Conservation (phyloP, 1,139 yeast species). For the Geotrichum candidum region DNA sequence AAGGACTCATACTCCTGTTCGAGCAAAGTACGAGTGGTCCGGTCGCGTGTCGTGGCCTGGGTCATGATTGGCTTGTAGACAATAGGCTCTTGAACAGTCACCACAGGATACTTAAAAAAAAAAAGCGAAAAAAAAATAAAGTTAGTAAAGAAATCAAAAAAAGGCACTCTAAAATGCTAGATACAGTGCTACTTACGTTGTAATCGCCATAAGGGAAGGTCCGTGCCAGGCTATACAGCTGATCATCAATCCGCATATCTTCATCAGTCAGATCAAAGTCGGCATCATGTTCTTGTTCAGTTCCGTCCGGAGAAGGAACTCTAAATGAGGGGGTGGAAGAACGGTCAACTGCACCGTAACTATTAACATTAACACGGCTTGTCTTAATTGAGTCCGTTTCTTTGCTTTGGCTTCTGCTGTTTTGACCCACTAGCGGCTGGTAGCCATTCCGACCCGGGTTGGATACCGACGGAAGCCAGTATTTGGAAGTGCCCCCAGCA, state of each 20-base stretch:
- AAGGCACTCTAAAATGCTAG: not conserved
- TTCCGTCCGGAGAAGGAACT: not conserved
- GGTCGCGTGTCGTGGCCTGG: slow-evolving; percentile 18
- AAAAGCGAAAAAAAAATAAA: not conserved
- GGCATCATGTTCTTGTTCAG: not conserved
- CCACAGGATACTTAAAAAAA: slow-evolving; percentile 43
- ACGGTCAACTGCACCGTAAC: not conserved
- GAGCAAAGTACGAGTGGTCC: slow-evolving; percentile 5
- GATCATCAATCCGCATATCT: slow-evolving; percentile 41
- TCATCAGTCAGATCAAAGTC: slow-evolving; percentile 21
- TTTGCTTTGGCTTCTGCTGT: not conserved
- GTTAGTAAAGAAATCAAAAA: not conserved
- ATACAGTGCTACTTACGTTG: slow-evolving; percentile 28
- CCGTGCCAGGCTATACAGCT: slow-evolving; percentile 40
- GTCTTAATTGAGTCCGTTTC: not conserved
- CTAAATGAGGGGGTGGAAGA: not conserved
- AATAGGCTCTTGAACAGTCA: slow-evolving; percentile 43
- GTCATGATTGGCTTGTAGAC: slow-evolving; percentile 33
- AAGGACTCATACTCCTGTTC: slow-evolving; percentile 17
- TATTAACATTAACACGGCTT: not conserved
- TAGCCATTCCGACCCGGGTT: not conserved
- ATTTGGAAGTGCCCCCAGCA: slow-evolving; percentile 70
- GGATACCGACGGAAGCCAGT: slow-evolving; percentile 60
- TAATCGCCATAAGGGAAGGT: slow-evolving; percentile 49
- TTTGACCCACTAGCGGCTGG: not conserved